Conservation (phyloP, 2,329 filamentous ascomycete species). For the Penicillium sp. region DNA sequence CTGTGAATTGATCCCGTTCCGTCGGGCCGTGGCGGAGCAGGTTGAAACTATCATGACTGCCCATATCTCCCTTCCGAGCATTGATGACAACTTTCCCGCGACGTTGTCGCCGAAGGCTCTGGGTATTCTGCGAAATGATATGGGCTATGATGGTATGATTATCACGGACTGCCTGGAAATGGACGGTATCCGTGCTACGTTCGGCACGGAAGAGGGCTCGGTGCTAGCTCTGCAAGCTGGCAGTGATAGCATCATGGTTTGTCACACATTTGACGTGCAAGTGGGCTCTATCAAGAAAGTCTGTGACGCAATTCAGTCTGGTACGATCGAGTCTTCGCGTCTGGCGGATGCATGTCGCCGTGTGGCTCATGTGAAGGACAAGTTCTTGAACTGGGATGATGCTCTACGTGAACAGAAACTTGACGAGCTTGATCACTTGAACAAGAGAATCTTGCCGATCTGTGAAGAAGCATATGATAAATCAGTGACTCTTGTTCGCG, state of each 20-base stretch:
- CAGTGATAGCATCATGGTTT: conserved; percentile 52
- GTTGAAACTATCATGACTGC: conserved; percentile 52
- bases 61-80: conserved; percentile 47
- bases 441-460: conserved; percentile 30
- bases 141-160: conserved; percentile 50
- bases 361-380: conserved; percentile 43
- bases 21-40: conserved; percentile 46
- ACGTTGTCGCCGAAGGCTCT: conserved; percentile 45
- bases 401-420: conserved; percentile 27
- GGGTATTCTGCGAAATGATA: conserved; percentile 46
- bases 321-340: conserved; percentile 35
- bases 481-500: conserved; percentile 48
- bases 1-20: conserved; percentile 51
- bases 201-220: conserved; percentile 47
- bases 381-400: conserved; percentile 40
- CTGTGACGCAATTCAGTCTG: conserved; percentile 42
- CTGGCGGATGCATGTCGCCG: conserved; percentile 43
- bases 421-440: conserved; percentile 29
- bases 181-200: conserved; percentile 48
- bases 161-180: conserved; percentile 53
- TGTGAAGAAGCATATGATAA: conserved; percentile 43
- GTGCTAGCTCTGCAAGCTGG: conserved; percentile 49
- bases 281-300: conserved; percentile 47
- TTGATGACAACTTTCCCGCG: conserved; percentile 44
- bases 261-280: conserved; percentile 49